A percentile compares a stretch with the other conserved stretches of the same genome.
Evolutionary conservation across 202 grass and related monocot genomes (phyloP).

Genomic region (Thinopyrum obtusiflorum): DNA sequence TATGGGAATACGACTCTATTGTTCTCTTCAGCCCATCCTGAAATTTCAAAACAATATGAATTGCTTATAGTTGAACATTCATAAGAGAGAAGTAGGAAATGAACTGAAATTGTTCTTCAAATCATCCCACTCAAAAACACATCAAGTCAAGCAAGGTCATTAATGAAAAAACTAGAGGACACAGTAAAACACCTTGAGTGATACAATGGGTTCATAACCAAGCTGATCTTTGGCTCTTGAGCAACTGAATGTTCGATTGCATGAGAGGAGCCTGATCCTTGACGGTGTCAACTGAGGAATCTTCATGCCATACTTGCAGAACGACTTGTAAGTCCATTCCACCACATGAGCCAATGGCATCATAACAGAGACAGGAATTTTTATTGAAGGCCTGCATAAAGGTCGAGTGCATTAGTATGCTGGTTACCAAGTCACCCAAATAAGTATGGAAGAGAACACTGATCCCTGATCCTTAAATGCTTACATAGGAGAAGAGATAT

Average conservation of each 20-base stretch:
- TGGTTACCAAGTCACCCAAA: not conserved
- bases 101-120: not conserved
- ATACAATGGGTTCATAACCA: conserved; percentile 87
- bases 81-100: not conserved
- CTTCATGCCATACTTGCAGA: conserved; percentile 83
- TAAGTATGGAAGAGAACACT: not conserved
- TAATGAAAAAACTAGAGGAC: not conserved
- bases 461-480: not conserved
- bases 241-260: conserved; percentile 87
- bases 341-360: conserved; percentile 91
- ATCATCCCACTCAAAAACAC: conserved; percentile 11
- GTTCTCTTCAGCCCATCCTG: conserved; percentile 90
- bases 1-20: conserved; percentile 73
- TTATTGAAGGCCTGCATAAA: conserved; percentile 74
- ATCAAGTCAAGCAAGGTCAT: conserved; percentile 13
- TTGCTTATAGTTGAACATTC: conserved; percentile 9
- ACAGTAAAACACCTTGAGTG: conserved; percentile 65
- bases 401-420: conserved; percentile 32
- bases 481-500: conserved; percentile 1
- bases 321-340: conserved; percentile 77
- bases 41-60: conserved; percentile 33
- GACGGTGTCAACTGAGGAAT: conserved; percentile 97
- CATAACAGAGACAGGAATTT: conserved; percentile 87
- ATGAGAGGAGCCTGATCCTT: conserved; percentile 92
- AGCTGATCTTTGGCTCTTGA: conserved; percentile 88